Percentiles rank a stretch among this genome's conserved stretches.
Conservation (phyloP, 148 eudicot species). For the Camellia granthamiana region DNA sequence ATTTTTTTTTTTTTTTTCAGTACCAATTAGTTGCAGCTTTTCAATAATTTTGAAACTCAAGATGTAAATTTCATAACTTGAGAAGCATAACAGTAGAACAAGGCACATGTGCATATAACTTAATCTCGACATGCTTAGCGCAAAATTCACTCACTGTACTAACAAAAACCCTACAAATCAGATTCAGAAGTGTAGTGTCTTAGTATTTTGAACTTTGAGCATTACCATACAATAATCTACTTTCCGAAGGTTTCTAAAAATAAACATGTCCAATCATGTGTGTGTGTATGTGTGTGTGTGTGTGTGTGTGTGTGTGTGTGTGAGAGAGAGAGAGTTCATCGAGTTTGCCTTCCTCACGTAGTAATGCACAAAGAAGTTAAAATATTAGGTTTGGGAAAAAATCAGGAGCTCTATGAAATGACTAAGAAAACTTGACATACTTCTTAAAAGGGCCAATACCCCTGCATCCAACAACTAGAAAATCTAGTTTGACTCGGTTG, state of each 20-base stretch:
- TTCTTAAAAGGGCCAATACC: conserved; percentile 96
- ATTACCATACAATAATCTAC: background rate
- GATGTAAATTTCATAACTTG: too few relatives aligned
- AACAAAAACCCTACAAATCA: conserved; percentile 72
- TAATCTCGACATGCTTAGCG: conserved; percentile 70
- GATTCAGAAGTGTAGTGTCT: background rate
- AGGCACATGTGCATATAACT: too few relatives aligned
- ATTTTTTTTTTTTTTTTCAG: too few relatives aligned
- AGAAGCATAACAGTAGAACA: too few relatives aligned
- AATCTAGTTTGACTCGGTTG: conserved; percentile 70
- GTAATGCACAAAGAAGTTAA: background rate
- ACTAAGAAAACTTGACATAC: conserved; percentile 25
- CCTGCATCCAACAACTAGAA: conserved; percentile 87
- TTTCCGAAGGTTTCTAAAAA: background rate
- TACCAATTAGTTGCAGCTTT: too few relatives aligned
- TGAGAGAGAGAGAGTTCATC: too few relatives aligned
- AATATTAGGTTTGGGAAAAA: too few relatives aligned
- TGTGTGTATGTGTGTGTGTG: too few relatives aligned
- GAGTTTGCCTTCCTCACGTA: background rate
- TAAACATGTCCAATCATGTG: background rate
- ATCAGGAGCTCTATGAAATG: too few relatives aligned
- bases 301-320: too few relatives aligned
- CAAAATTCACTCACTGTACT: conserved; percentile 97
- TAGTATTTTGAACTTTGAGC: too few relatives aligned
- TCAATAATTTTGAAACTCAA: too few relatives aligned